Evolutionary conservation across 371 early-diverging fungal genomes (phyloP), one percentile per base, ranked within the genome.

Genomic region (Mucor piriformis): DNA sequence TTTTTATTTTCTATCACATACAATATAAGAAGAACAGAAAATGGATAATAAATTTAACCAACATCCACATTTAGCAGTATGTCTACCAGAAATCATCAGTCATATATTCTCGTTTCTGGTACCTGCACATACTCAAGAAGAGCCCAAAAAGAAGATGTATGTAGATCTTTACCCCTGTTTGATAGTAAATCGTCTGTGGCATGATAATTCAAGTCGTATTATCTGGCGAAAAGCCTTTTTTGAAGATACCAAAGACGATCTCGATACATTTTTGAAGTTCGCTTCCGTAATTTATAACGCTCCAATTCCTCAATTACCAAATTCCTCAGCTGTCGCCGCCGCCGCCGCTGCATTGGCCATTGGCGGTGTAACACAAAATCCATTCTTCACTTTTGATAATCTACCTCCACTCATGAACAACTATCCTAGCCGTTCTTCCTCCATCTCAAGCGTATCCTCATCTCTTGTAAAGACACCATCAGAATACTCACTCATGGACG

Each of bases 111-210:
- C 61, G 12, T 73, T 67, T 56, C 53, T 67, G 27, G 27, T 46
- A 27, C 69, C 35, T 15, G 20, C 32, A 27, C n/a, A 50, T 4
- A 13, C 16, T n/a, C 53, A 50, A 61, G 59, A 57, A 18, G 63
- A 57, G 15, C 35, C 38, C 16, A 62, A 65, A 40, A 57, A 62
- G 47, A 69, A 47, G 42, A 34, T 32, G 18, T 47, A 55, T 27
- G 23, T 51, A 15, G 56, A 63, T 27, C 51, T 76, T n/a, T 70
- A 70, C 27, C 65, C 74, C 15, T 72, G 74, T 35, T 49, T 79
- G 16, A 55, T 66, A 24, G 81, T 81, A 8, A 77, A 72, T 49
- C 74, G 59, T 27, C 53, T 73, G 20, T 81, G 77, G 76, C 64
- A 77, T 48, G 71, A 75, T 51, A 69, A 74, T 55, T 64, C 73